A percentile compares a stretch with the other conserved stretches of the same genome.
Evolutionary conservation across 2,329 filamentous ascomycete genomes (phyloP).

Genomic region (Alternaria rosae): DNA sequence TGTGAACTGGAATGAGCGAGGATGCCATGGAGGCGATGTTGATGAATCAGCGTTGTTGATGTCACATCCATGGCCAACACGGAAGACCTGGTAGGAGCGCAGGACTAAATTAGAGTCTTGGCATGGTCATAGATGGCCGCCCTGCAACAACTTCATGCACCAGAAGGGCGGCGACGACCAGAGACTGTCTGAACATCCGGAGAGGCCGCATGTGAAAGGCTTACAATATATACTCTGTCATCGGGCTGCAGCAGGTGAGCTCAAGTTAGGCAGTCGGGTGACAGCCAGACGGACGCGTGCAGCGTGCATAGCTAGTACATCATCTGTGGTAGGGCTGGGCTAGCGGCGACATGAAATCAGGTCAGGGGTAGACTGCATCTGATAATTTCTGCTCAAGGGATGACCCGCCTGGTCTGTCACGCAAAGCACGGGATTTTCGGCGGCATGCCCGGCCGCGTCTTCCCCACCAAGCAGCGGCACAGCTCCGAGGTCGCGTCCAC

Average conservation of each 20-base stretch:
- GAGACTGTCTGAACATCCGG: not conserved
- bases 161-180: not conserved
- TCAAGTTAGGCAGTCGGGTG: not conserved
- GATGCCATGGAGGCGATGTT: slow-evolving; percentile 20
- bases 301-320: slow-evolving; percentile 2
- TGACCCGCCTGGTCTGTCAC: slow-evolving; percentile 1
- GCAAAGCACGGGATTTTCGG: slow-evolving; percentile 10
- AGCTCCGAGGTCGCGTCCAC: slow-evolving; percentile 8
- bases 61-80: slow-evolving; percentile 4
- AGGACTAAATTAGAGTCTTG: slow-evolving; percentile 1
- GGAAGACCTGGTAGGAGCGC: slow-evolving; percentile 2
- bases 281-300: not conserved
- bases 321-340: not conserved
- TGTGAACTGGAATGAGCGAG: slow-evolving; percentile 5
- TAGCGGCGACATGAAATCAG: not conserved
- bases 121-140: slow-evolving; percentile 2
- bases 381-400: slow-evolving; percentile 3
- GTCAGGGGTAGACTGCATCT: slow-evolving; percentile 8
- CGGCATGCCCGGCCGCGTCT: not conserved
- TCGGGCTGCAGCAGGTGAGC: not conserved
- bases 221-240: not conserved
- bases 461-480: slow-evolving; percentile 2
- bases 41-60: slow-evolving; percentile 10
- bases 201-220: not conserved
- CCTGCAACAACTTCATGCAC: not conserved